Base-by-base conservation (phyloP, 139 green algal genomes). In the Gonium pectorale region DNA sequence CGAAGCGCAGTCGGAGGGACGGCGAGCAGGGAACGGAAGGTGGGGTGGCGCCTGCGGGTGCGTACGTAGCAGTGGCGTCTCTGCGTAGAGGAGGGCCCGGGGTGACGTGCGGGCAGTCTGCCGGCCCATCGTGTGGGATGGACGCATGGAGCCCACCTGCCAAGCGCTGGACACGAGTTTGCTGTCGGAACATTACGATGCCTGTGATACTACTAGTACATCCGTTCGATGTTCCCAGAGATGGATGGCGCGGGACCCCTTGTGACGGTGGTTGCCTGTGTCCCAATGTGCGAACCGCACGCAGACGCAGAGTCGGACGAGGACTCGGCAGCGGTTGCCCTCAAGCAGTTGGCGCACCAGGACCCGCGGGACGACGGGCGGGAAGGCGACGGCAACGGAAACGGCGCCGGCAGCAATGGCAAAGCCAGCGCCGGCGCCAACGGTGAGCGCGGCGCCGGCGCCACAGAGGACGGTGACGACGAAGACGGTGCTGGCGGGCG, bases 281-380 rank as follows among this genome's bases (percentile, higher is more conserved):
- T n/a, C n/a, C n/a, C n/a, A n/a, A n/a, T n/a, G n/a, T n/a, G n/a
- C n/a, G n/a, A n/a, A n/a, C n/a, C n/a, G n/a, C n/a, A n/a, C 26
- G 27, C 75, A 82, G 75, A 82, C 31, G 38, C 59, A 40, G 59
- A 60, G 38, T 82, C 75, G 9, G 75, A 82, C 22, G 75, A 82
- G 75, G 75, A 82, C 59, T 62, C 75, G 40, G 75, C 75, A 3
- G 75, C 75, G n/a, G 59, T 82, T 29, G 75, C 75, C 29, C 56
- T 82, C 17, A 82, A 82, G 75, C 75, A 82, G 59, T 59, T 82
- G 13, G 75, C 59, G 38, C 35, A 62, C 29, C 40, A 60, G 22
- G 75, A 82, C 3, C 75, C 75, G 7, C 75, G 75, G 7, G 75
- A 68, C 41, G 31, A 13, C 38, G 24, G 33, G 37, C 26, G 9